Evolutionary conservation across 1,284 basidiomycete species (phyloP), one percentile per base, ranked within the genome.

Genomic region (Trichosporon asahii): DNA sequence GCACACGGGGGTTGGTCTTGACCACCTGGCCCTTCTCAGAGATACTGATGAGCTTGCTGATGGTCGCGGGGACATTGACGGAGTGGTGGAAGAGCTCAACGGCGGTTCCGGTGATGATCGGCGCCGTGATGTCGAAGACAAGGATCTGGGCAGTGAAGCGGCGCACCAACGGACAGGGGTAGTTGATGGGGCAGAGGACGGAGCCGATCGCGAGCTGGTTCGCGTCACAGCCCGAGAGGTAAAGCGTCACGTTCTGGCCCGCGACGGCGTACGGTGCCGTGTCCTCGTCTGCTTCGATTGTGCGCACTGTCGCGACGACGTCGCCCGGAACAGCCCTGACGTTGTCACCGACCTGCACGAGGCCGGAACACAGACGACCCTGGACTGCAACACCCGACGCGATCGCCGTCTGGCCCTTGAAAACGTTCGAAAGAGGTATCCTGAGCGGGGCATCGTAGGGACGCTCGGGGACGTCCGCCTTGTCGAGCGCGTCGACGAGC

Each of bases 1-100:
- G 84, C 40, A 98, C 93, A 25, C 94, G 88, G 66, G 97, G 96
- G 76, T 90, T 93, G 67, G 85, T 85, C 85, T 91, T 96, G 31
- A 89, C 79, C 0, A 93, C 87, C 63, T 87, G 86, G 0, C 95
- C 95, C 11, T 90, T 90, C 78, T 99, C 95, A 4, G 95, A 84
- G 0, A 89, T 90, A 0, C 90, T 86, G 18, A 93, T 82, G 35
- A 99, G 86, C 76, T 91, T 93, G 4, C 89, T 89, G 66, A 98
- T 88, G 5, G 90, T 92, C 0, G 93, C 95, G 4, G 96, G 93
- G 1, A 97, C 89, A 79, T 98, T 94, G 67, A 90, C 88, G 0
- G 94, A 95, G 81, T 99, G 95, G 80, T 98, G 94, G 85, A 94
- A 98, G 4, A 99, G 85, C 79, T 98, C 95, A 68, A 96, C 91